Percentiles rank a stretch among this genome's conserved stretches.
These are phyloP conservation scores for Trichomonascaceae sp. DNA, from an alignment of 1,139 yeast genomes.

Conservation along the genomic window DNA sequence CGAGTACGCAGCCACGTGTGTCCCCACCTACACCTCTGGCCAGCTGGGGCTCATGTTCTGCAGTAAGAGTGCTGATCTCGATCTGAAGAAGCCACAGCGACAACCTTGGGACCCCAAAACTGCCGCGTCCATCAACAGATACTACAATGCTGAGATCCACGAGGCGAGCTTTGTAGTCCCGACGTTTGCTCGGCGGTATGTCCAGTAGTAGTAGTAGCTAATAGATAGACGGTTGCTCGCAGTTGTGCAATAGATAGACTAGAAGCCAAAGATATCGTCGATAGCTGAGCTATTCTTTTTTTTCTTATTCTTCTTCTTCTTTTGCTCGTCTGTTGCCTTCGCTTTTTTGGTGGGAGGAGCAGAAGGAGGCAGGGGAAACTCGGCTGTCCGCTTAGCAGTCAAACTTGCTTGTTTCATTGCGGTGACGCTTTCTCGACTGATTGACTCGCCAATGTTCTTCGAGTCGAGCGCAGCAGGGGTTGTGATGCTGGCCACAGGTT, in stretches of 20 bases:
- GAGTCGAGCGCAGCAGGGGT: not conserved
- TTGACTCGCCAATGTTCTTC: not conserved
- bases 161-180: conserved; percentile 75
- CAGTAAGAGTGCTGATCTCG: conserved; percentile 41
- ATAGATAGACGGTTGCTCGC: not conserved
- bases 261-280: conserved; percentile 23
- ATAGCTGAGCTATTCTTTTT: conserved; percentile 16
- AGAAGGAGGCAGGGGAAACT: too few species aligned
- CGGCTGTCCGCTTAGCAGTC: not conserved
- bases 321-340: conserved; percentile 5
- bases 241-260: not conserved
- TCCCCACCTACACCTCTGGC: conserved; percentile 95
- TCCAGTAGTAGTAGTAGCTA: conserved; percentile 2
- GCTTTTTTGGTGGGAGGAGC: too few species aligned
- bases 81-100: conserved; percentile 47
- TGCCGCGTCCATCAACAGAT: conserved; percentile 46
- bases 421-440: not conserved
- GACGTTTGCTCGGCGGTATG: conserved; percentile 51
- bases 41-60: conserved; percentile 84
- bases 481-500: not conserved
- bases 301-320: conserved; percentile 13
- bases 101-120: conserved; percentile 29
- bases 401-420: not conserved
- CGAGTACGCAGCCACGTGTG: conserved; percentile 73
- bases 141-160: conserved; percentile 67